Conservation (phyloP, 2,329 filamentous ascomycete genomes). For the Onygenales sp. region DNA sequence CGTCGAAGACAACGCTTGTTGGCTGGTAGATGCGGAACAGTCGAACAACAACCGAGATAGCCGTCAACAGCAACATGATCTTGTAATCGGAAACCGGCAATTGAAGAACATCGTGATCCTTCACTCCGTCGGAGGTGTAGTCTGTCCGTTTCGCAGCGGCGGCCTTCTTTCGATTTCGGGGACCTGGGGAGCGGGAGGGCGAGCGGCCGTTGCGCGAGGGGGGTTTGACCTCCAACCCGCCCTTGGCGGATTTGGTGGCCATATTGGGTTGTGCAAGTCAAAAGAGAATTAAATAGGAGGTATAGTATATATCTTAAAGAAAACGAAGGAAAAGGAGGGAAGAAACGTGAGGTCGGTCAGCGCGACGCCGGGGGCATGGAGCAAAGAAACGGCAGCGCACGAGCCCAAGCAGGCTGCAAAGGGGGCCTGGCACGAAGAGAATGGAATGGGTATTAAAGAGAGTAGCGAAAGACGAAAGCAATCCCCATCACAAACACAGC, state of each 20-base stretch:
- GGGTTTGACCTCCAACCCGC: conserved; percentile 28
- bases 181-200: conserved; percentile 29
- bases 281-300: conserved; percentile 2
- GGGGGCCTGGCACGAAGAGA: conserved; percentile 1
- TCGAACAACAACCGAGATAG: conserved; percentile 69
- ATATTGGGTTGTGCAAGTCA: conserved; percentile 10
- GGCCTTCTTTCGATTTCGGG: conserved; percentile 27
- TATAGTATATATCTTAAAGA: neutral
- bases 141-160: conserved; percentile 22
- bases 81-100: conserved; percentile 78
- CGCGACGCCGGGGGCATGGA: neutral
- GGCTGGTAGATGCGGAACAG: conserved; percentile 95
- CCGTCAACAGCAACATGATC: conserved; percentile 60
- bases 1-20: conserved; percentile 93
- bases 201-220: conserved; percentile 25
- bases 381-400: neutral
- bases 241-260: conserved; percentile 15
- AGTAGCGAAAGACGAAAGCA: conserved; percentile 23
- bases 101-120: conserved; percentile 84
- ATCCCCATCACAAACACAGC: conserved; percentile 19
- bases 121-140: conserved; percentile 47
- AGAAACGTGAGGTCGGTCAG: neutral
- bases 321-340: neutral
- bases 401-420: neutral
- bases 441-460: conserved; percentile 23